A percentile compares a stretch with the other conserved stretches of the same genome.
Conservation (phyloP, 73 alveolate species). For the Tetrahymena thermophila region DNA sequence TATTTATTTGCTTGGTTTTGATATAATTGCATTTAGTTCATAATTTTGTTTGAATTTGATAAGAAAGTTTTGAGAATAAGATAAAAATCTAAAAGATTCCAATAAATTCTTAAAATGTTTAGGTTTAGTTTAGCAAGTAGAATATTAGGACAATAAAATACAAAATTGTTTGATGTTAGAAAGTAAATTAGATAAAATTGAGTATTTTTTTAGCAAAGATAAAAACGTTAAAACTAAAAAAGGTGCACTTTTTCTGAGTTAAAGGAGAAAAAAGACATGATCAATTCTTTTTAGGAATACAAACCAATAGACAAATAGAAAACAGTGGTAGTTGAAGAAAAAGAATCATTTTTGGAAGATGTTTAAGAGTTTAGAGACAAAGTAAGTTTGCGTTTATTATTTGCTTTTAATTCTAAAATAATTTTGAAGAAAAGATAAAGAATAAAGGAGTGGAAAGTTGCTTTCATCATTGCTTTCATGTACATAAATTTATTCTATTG, state of each 20-base stretch:
- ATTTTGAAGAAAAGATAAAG: not conserved
- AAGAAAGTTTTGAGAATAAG: not conserved
- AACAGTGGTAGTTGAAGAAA: not conserved
- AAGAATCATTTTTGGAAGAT: not conserved
- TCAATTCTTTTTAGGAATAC: not conserved
- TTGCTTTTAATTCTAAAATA: too few species aligned
- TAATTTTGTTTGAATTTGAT: not conserved
- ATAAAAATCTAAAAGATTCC: not conserved
- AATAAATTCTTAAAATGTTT: not conserved
- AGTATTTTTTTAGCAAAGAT: not conserved
- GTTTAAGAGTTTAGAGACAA: not conserved
- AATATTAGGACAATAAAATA: too few species aligned
- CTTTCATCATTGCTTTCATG: not conserved
- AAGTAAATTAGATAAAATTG: not conserved
- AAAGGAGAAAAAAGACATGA: not conserved
- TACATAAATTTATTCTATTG: not conserved
- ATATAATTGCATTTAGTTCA: too few species aligned
- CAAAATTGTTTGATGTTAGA: not conserved
- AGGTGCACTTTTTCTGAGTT: not conserved
- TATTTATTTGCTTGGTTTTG: too few species aligned
- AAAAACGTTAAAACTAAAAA: not conserved
- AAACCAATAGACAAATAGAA: not conserved
- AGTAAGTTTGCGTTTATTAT: not conserved
- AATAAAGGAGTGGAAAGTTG: not conserved
- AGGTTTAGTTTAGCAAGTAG: not conserved